These are phyloP conservation scores for Barnettozyma hawaiiensis DNA, from an alignment of 1,139 yeast species.

Conservation along the genomic window DNA sequence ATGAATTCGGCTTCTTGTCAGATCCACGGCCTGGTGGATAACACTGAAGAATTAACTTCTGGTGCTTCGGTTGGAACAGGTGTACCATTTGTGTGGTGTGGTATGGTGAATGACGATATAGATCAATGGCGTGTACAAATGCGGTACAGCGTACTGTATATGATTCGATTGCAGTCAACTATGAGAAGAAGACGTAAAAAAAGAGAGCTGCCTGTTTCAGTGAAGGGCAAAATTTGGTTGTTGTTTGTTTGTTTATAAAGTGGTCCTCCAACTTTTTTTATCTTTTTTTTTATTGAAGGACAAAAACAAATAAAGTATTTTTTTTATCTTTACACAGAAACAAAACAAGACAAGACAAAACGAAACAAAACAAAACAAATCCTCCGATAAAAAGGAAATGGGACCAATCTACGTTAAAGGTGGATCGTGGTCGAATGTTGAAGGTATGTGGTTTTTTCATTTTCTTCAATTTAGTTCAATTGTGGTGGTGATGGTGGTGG, in stretches of 20 bases:
- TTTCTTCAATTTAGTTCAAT: too few species aligned
- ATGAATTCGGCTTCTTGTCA: slow-evolving; percentile 87
- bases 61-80: slow-evolving; percentile 73
- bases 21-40: slow-evolving; percentile 84
- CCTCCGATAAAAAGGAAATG: slow-evolving; percentile 30
- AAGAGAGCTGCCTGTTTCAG: not conserved
- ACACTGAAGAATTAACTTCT: slow-evolving; percentile 82
- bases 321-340: not conserved
- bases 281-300: not conserved
- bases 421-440: slow-evolving; percentile 87
- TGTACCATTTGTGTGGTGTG: slow-evolving; percentile 14
- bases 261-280: too few species aligned
- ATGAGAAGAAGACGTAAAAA: not conserved
- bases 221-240: too few species aligned
- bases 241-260: too few species aligned
- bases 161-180: too few species aligned
- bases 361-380: too few species aligned
- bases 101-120: not conserved
- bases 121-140: too few species aligned
- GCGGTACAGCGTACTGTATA: too few species aligned
- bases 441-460: slow-evolving; percentile 29
- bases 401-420: slow-evolving; percentile 78
- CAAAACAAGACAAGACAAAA: too few species aligned
- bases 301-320: too few species aligned
- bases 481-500: too few species aligned